Percentiles rank a stretch among this genome's conserved stretches.
These are phyloP conservation scores for Helicostylum pulchrum DNA, from an alignment of 192 early-diverging fungal species.

Conservation along the genomic window DNA sequence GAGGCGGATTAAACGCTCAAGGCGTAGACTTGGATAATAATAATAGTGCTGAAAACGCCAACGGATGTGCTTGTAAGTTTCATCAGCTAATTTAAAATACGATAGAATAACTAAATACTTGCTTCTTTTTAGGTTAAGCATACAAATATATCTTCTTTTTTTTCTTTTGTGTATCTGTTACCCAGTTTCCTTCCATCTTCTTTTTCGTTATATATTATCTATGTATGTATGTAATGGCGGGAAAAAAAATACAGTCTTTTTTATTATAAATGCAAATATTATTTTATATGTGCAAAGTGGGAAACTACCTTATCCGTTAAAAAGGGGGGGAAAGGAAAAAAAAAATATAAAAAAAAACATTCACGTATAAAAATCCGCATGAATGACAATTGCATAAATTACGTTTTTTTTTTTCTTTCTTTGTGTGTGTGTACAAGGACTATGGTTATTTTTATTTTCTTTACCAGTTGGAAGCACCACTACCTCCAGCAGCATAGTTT, in stretches of 20 bases:
- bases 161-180: conserved; percentile 1
- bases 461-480: no score
- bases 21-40: conserved; percentile 47
- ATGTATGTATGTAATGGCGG: not conserved
- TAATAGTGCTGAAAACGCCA: conserved; percentile 19
- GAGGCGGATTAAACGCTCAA: conserved; percentile 43
- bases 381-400: not conserved
- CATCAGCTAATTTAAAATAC: not conserved
- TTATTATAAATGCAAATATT: not conserved
- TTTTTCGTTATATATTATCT: not conserved
- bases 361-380: not conserved
- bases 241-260: not conserved
- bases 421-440: not conserved
- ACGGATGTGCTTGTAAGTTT: conserved; percentile 38
- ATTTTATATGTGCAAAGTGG: not conserved
- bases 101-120: not conserved
- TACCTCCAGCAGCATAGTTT: no score
- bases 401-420: not conserved
- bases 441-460: no score
- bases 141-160: not conserved
- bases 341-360: no score
- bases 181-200: not conserved
- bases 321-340: no score
- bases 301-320: not conserved
- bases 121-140: conserved; percentile 1